These are phyloP conservation scores for Paracorniculantispora psalliotae DNA, from an alignment of 2,329 filamentous ascomycete genomes.

Conservation along the genomic window DNA sequence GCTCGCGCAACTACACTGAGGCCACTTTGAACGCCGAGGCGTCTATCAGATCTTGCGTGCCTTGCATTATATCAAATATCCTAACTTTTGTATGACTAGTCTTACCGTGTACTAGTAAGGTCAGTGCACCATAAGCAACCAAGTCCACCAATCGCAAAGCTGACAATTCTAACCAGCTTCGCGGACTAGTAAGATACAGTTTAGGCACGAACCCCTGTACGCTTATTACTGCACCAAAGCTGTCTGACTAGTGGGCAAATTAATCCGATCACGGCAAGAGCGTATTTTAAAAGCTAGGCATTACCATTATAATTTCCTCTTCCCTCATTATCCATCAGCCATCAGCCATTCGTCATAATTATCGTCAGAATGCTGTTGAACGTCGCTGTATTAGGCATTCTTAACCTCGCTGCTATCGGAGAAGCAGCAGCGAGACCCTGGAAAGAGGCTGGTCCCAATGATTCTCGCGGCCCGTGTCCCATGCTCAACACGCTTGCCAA, in stretches of 20 bases:
- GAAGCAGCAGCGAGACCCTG: conserved; percentile 12
- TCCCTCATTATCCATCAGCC: not conserved
- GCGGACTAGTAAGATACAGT: not conserved
- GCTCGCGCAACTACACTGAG: too few relatives aligned
- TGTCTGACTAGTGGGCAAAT: not conserved
- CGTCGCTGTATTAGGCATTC: not conserved
- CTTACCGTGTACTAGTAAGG: too few relatives aligned
- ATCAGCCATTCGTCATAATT: not conserved
- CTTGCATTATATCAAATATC: too few relatives aligned
- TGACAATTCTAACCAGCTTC: not conserved
- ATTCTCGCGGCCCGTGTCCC: conserved; percentile 19
- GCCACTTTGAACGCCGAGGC: too few relatives aligned
- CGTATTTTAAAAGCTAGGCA: not conserved
- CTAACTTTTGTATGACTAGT: too few relatives aligned
- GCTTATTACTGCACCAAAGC: too few relatives aligned
- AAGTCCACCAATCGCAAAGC: not conserved
- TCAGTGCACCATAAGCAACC: too few relatives aligned
- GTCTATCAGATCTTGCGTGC: too few relatives aligned
- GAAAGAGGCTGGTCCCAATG: conserved; percentile 12
- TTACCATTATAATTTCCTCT: not conserved
- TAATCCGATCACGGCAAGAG: not conserved
- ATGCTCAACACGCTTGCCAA: conserved; percentile 23
- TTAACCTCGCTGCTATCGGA: not conserved
- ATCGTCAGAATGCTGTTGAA: not conserved
- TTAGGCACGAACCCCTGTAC: not conserved